Evolutionary conservation across 352 stramenopile genomes (phyloP), one percentile per base, ranked within the genome.

Genomic region (Pythium brachiatum): DNA sequence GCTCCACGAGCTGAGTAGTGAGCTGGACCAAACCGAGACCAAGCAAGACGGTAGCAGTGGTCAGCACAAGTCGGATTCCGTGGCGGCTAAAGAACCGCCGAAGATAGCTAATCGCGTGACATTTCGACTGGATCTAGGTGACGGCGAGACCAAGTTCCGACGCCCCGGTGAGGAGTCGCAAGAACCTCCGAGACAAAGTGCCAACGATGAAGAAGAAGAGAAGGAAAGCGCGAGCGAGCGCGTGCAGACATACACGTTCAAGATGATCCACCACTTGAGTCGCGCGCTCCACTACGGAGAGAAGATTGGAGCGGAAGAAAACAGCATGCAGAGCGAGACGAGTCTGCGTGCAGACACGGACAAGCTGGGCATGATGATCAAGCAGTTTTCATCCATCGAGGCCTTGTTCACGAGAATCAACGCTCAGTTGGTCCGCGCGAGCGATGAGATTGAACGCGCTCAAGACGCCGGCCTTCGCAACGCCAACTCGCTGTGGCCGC

Each of bases 191-290:
- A 53, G 23, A 20, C 25, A 6, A 3, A 70, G 38, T 16, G 36
- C 29, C 2, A 27, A 27, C 20, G 41, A 48, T 12, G 59, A 70
- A 23, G 59, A 70, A 21, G 31, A 62, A 29, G n/a, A 68, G 38
- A 74, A 70, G 18, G 65, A 78, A 26, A 71, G 13, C 39, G 21
- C 54, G 1, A 69, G 84, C 20, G 79, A 89, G 18, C 78, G 79
- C 32, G 66, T 84, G 59, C 66, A 73, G 20, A 73, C 36, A 7
- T 78, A 70, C 18, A 76, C 72, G 5, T n/a, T 76, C n/a, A 90
- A 90, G 53, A 47, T 91, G 43, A 47, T 89, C 12, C 80, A 89
- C 53, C 82, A 93, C 63, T 43, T 93, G 31, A 66, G 69, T 21
- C 72, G 81, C 11, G 87, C 79, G 12, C 64, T 62, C 11, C 72